A percentile compares a stretch with the other conserved stretches of the same genome.
Evolutionary conservation across 2,329 filamentous ascomycete genomes (phyloP).

Genomic region (Colletotrichum sp.): DNA sequence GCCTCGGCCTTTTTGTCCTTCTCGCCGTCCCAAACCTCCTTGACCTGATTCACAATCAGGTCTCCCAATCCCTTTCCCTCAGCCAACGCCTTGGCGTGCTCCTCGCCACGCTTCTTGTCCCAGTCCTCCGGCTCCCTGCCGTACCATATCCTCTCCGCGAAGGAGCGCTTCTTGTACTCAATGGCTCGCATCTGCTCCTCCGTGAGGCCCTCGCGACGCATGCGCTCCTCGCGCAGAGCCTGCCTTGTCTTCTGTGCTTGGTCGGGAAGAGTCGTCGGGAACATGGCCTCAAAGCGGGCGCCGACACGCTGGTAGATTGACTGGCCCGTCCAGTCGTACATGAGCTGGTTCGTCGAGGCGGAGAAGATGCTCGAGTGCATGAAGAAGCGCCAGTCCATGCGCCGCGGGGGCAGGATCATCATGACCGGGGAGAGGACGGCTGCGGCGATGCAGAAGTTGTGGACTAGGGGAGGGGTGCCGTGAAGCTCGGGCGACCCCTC

Average conservation of each 20-base stretch:
- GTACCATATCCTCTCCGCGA: conserved; percentile 61
- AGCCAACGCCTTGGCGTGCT: conserved; percentile 57
- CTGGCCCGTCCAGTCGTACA: conserved; percentile 60
- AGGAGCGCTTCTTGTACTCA: conserved; percentile 27
- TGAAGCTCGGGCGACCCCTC: background rate
- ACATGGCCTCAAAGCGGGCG: conserved; percentile 46
- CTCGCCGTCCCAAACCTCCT: conserved; percentile 52
- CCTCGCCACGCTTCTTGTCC: conserved; percentile 55
- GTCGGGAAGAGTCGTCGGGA: conserved; percentile 62
- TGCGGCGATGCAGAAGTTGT: conserved; percentile 53
- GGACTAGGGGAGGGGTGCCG: conserved; percentile 40
- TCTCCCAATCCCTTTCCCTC: conserved; percentile 62
- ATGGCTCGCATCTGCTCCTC: conserved; percentile 29
- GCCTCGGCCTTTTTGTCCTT: conserved; percentile 20
- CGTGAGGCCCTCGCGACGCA: conserved; percentile 20
- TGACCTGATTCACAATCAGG: conserved; percentile 61
- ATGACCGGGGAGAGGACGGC: conserved; percentile 52
- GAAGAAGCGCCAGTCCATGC: conserved; percentile 54
- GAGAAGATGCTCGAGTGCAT: conserved; percentile 56
- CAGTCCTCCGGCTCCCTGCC: conserved; percentile 60
- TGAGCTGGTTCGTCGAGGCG: conserved; percentile 59
- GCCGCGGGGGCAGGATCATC: conserved; percentile 57
- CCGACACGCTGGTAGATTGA: conserved; percentile 55
- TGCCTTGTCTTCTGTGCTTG: conserved; percentile 52
- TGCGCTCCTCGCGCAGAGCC: conserved; percentile 42